Base-by-base conservation (phyloP, 495 filamentous ascomycete species). In the Podospora comata region DNA sequence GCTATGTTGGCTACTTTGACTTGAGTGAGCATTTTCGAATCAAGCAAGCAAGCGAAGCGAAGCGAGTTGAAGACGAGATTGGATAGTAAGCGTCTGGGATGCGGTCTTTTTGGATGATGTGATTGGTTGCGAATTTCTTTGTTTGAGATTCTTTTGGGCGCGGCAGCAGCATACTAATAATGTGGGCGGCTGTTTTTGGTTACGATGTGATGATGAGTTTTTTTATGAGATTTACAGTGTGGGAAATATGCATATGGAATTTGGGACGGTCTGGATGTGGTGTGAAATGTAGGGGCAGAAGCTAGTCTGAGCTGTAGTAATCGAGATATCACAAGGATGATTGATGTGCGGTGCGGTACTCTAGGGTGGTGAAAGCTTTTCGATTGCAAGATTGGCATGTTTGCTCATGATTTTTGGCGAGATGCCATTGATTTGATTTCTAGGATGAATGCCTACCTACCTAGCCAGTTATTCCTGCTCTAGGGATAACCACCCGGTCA, bases 1-100 rank as follows among this genome's bases (percentile, higher is more conserved):
- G 89, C 89, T 53, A 91, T 92, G 90, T 79, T 94, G 73, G 88
- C 88, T 39, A 94, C 92, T 26, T 77, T 95, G 66, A 92, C 90
- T 54, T 94, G 76, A 82, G 64, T 55, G 26, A 11, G 28, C 30
- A 48, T 59, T 53, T 23, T 23, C 23, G 23, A 23, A 23, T 23
- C 23, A 23, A 23, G 26, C 15, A 4, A 16, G 6, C 9, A 20
- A 19, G 44, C 32, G 6, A 34, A 20, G 39, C 39, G 39, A 48
- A 48, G 39, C 39, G 13, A 48, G 7, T 48, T 48, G 39, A 48
- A 16, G 39, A 48, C 7, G 9, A 13, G 39, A 13, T 48, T 48
- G 13, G 39, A 48, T 9, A 11, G 3, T 11, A 13, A 11, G 39
- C 15, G 13, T 48, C 13, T 6, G 39, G 39, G 13, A 48, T 2